Conservation (phyloP, 2,329 filamentous ascomycete species). For the Trichoderma lentiforme region DNA sequence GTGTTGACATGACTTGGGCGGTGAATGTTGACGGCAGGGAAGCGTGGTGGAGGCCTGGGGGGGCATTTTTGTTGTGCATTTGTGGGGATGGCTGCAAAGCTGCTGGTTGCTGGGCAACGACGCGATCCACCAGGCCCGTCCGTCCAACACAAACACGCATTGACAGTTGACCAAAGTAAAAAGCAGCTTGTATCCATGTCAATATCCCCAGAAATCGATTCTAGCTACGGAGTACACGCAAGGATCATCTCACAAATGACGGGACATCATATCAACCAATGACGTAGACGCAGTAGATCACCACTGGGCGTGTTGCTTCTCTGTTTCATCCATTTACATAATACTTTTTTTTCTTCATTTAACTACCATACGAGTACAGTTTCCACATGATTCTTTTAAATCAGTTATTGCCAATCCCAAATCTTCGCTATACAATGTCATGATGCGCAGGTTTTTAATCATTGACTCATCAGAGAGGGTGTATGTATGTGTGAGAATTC, state of each 20-base stretch:
- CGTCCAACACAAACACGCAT: neutral
- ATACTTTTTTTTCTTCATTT: neutral
- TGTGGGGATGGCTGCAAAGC: slow-evolving; percentile 1
- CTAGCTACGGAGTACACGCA: neutral
- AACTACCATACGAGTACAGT: neutral
- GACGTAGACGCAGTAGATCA: neutral
- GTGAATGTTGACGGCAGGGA: slow-evolving; percentile 21
- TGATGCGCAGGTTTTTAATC: slow-evolving; percentile 24
- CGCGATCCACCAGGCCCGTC: neutral
- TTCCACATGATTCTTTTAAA: neutral
- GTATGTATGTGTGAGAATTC: neutral
- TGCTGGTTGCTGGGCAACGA: slow-evolving; percentile 23
- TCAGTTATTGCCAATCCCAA: slow-evolving; percentile 7
- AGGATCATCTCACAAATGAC: neutral
- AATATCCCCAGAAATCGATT: neutral
- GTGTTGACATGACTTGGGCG: slow-evolving; percentile 28
- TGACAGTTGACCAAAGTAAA: neutral
- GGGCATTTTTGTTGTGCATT: slow-evolving; percentile 19
- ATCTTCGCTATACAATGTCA: slow-evolving; percentile 14
- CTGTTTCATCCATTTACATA: neutral
- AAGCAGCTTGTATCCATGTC: neutral
- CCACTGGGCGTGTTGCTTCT: neutral
- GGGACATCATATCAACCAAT: neutral
- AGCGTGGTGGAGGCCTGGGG: slow-evolving; percentile 10
- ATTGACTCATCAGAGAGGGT: slow-evolving; percentile 25